phyloP scores from a whole-genome alignment of 495 filamentous ascomycete genomes.

The Penicillium riverlandense region DNA sequence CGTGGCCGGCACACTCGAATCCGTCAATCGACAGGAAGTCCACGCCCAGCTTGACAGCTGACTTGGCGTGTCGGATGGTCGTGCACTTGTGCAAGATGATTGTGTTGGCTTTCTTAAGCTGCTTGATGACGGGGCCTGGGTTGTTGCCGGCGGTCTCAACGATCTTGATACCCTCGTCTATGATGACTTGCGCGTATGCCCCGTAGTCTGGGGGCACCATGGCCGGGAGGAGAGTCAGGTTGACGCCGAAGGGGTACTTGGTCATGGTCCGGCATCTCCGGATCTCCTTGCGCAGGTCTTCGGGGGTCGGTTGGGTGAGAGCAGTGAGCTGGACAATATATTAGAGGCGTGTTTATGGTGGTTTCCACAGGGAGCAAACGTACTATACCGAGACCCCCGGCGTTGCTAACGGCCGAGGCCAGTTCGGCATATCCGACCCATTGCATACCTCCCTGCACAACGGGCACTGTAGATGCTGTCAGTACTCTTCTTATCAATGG shows the following conservation, averaged over 20 bases:
- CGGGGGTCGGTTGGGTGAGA: conserved; percentile 87
- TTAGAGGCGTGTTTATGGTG: neutral
- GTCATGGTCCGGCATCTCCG: conserved; percentile 79
- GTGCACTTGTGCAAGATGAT: conserved; percentile 97
- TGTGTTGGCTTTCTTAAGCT: conserved; percentile 72
- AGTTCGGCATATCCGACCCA: conserved; percentile 86
- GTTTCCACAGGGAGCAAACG: conserved; percentile 3
- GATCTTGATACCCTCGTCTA: conserved; percentile 87
- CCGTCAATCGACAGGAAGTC: conserved; percentile 96
- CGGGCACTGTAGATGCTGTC: conserved; percentile 57
- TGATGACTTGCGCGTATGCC: conserved; percentile 87
- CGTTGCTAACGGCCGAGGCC: conserved; percentile 89
- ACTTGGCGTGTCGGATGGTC: conserved; percentile 87
- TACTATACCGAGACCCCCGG: conserved; percentile 84
- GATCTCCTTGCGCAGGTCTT: conserved; percentile 92
- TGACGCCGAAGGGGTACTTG: conserved; percentile 85
- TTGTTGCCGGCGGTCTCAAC: conserved; percentile 97
- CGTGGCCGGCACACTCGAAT: conserved; percentile 95
- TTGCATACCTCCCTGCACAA: conserved; percentile 99
- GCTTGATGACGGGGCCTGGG: conserved; percentile 82
- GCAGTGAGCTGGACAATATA: conserved; percentile 58
- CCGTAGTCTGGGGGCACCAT: conserved; percentile 84
- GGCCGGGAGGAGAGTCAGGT: conserved; percentile 89
- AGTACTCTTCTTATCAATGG: conserved; percentile 1
- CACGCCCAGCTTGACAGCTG: conserved; percentile 87